phyloP scores from a whole-genome alignment of 1,284 basidiomycete species.

The Leucoagaricus sp. region DNA sequence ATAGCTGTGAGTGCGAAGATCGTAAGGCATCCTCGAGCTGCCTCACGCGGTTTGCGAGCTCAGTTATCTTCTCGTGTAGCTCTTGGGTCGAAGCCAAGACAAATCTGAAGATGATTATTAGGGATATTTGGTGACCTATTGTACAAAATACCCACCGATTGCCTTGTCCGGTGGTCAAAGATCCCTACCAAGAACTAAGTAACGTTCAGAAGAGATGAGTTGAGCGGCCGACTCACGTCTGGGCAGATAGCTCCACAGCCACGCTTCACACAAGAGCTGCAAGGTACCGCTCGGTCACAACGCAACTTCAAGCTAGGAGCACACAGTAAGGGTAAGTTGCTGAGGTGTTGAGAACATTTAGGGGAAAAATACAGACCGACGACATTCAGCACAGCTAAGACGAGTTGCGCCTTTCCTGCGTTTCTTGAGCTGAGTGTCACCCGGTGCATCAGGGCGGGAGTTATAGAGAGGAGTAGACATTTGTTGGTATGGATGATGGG shows the following conservation, averaged over 20 bases:
- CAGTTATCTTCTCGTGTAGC: slow-evolving; percentile 78
- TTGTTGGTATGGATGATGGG: slow-evolving; percentile 30
- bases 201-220: slow-evolving; percentile 9
- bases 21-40: slow-evolving; percentile 77
- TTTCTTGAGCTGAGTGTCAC: slow-evolving; percentile 54
- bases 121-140: neutral
- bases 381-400: slow-evolving; percentile 76
- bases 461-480: slow-evolving; percentile 35
- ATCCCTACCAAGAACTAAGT: slow-evolving; percentile 44
- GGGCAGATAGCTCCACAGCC: slow-evolving; percentile 76
- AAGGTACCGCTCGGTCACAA: slow-evolving; percentile 71
- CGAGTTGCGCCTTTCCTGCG: slow-evolving; percentile 75
- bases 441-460: slow-evolving; percentile 17
- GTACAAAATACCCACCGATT: slow-evolving; percentile 57
- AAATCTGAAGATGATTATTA: slow-evolving; percentile 47
- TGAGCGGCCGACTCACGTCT: slow-evolving; percentile 37
- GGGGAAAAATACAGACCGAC: slow-evolving; percentile 55
- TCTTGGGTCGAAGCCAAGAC: slow-evolving; percentile 81
- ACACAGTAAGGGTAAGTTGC: slow-evolving; percentile 7
- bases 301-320: slow-evolving; percentile 64
- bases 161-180: slow-evolving; percentile 76
- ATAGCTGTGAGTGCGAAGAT: slow-evolving; percentile 56
- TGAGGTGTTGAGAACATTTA: slow-evolving; percentile 14
- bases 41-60: slow-evolving; percentile 71
- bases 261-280: slow-evolving; percentile 64